Evolutionary conservation across 805 yeast genomes (phyloP).

Genomic region (Candida fluviatilis): DNA sequence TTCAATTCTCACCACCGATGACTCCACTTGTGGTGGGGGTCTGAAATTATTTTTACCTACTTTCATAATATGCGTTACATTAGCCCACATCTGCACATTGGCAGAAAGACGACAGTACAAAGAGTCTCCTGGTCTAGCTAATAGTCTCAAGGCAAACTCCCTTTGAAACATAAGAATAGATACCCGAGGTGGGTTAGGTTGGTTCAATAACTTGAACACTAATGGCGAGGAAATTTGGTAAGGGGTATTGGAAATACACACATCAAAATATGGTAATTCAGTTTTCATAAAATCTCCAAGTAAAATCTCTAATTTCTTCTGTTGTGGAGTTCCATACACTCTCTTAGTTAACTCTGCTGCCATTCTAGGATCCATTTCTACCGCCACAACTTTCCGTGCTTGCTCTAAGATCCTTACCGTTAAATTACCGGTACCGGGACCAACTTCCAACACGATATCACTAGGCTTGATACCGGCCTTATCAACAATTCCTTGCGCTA

Average conservation of each 20-base stretch:
- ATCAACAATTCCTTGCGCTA: constrained; percentile 97
- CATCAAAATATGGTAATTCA: constrained; percentile 90
- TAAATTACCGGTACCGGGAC: constrained; percentile 98
- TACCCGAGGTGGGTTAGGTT: constrained; percentile 91
- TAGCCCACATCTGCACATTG: constrained; percentile 99
- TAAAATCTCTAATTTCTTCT: constrained; percentile 84
- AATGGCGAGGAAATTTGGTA: constrained; percentile 96
- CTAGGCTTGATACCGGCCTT: constrained; percentile 91
- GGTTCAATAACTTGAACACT: constrained; percentile 86
- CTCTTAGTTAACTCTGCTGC: constrained; percentile 97
- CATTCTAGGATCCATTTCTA: constrained; percentile 99
- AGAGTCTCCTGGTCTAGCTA: constrained; percentile 96
- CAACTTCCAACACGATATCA: constrained; percentile 91
- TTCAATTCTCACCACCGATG: constrained; percentile 91
- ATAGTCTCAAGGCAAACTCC: constrained; percentile 88
- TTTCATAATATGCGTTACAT: constrained; percentile 96
- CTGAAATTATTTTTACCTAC: constrained; percentile 95
- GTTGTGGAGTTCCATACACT: constrained; percentile 94
- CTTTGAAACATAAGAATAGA: constrained; percentile 96
- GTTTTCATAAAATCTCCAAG: constrained; percentile 96
- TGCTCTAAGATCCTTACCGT: constrained; percentile 90
- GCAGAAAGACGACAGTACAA: constrained; percentile 91
- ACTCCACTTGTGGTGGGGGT: constrained; percentile 98
- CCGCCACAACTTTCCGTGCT: constrained; percentile 92
- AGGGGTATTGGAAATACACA: constrained; percentile 96